phyloP scores from a whole-genome alignment of 1,139 yeast genomes.

The Blastobotrys indianensis region DNA sequence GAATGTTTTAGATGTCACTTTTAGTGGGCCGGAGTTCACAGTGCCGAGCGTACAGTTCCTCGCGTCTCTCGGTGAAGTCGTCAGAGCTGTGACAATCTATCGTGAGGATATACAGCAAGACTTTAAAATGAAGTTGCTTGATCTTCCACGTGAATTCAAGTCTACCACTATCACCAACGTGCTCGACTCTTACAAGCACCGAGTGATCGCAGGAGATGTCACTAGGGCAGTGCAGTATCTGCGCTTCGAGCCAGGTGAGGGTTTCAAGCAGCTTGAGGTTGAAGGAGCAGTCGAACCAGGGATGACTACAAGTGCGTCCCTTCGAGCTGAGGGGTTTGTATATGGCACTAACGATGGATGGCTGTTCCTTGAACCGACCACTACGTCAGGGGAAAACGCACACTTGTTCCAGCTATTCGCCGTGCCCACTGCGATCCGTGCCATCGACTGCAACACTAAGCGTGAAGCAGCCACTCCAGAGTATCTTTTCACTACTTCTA shows the following conservation, averaged over 20 bases:
- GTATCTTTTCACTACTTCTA: too few species aligned
- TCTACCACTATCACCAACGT: constrained; percentile 7
- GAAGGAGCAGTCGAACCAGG: too few species aligned
- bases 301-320: too few species aligned
- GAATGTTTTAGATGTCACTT: constrained; percentile 6
- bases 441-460: too few species aligned
- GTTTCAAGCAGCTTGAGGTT: background rate
- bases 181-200: constrained; percentile 1
- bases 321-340: too few species aligned
- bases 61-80: constrained; percentile 9
- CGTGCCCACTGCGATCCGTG: too few species aligned
- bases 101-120: constrained; percentile 5
- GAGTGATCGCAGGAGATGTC: constrained; percentile 11
- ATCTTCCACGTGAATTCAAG: constrained; percentile 6
- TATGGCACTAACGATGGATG: too few species aligned
- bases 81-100: constrained; percentile 4
- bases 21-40: constrained; percentile 8
- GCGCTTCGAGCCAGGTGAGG: background rate
- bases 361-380: too few species aligned
- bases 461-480: too few species aligned
- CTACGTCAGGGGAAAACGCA: too few species aligned
- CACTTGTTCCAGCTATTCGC: too few species aligned
- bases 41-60: constrained; percentile 11
- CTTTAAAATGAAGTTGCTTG: constrained; percentile 6
- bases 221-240: constrained; percentile 7